Evolutionary conservation across 305 asterid species (phyloP).

Genomic region (Fraxinus sp.): DNA sequence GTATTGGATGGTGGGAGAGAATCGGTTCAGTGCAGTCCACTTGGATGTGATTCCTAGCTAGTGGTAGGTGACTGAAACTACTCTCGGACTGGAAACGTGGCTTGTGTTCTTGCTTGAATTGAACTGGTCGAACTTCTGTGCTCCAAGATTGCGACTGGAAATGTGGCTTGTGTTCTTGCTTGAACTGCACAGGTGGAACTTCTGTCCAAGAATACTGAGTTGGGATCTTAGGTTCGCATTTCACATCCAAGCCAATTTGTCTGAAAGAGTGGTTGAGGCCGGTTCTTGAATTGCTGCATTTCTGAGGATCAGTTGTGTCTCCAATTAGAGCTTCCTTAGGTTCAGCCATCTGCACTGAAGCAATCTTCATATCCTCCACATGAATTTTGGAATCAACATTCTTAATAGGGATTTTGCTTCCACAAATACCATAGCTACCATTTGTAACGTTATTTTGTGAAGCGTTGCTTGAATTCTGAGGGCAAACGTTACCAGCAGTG

Average conservation of each 20-base stretch:
- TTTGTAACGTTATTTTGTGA: slow-evolving; percentile 29
- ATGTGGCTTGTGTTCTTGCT: slow-evolving; percentile 37
- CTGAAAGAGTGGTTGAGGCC: slow-evolving; percentile 35
- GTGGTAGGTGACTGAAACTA: slow-evolving; percentile 30
- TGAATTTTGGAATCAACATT: slow-evolving; percentile 39
- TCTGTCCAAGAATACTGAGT: slow-evolving; percentile 23
- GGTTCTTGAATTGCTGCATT: slow-evolving; percentile 35
- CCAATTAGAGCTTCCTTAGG: slow-evolving; percentile 32
- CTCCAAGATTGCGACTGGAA: slow-evolving; percentile 39
- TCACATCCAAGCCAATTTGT: slow-evolving; percentile 33
- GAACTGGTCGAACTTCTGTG: slow-evolving; percentile 35
- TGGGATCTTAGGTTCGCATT: slow-evolving; percentile 33
- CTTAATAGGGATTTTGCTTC: slow-evolving; percentile 31
- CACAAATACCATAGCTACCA: slow-evolving; percentile 30
- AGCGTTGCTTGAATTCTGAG: slow-evolving; percentile 24
- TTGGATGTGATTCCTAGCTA: slow-evolving; percentile 27
- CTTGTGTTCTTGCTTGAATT: slow-evolving; percentile 41
- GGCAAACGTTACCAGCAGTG: slow-evolving; percentile 30
- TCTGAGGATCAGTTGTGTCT: slow-evolving; percentile 38
- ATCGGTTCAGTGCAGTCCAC: slow-evolving; percentile 24
- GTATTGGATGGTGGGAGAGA: slow-evolving; percentile 20
- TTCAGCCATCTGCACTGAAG: slow-evolving; percentile 35
- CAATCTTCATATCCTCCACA: slow-evolving; percentile 33
- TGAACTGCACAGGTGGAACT: slow-evolving; percentile 39
- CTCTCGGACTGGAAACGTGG: slow-evolving; percentile 35